Percentiles rank a stretch among this genome's conserved stretches.
phyloP scores from a whole-genome alignment of 225 moss, liverwort and hornwort genomes.

The Rhytidiadelphus loreus region DNA sequence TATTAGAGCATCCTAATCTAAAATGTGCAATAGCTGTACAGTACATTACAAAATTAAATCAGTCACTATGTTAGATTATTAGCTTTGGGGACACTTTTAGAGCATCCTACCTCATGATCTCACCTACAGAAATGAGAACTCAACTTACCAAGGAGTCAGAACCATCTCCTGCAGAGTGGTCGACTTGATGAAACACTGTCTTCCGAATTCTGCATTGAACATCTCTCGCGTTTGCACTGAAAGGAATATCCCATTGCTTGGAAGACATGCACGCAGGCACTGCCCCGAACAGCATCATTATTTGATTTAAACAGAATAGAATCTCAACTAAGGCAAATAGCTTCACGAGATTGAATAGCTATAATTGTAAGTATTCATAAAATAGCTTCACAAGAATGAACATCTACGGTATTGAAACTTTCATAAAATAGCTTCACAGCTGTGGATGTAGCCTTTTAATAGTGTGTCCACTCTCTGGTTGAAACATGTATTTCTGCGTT shows the following conservation, averaged over 20 bases:
- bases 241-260: not conserved
- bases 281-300: conserved; percentile 13
- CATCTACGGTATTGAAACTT: not conserved
- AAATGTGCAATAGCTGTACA: too few relatives aligned
- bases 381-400: not conserved
- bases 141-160: conserved; percentile 3
- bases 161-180: not conserved
- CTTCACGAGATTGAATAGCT: not conserved
- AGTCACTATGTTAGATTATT: not conserved
- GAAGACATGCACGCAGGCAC: conserved; percentile 13
- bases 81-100: not conserved
- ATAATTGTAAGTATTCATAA: not conserved
- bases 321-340: not conserved
- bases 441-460: not conserved
- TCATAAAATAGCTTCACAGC: not conserved
- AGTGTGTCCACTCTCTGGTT: not conserved
- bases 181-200: not conserved
- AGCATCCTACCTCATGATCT: not conserved
- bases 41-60: not conserved
- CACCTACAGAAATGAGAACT: not conserved
- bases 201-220: not conserved
- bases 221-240: not conserved
- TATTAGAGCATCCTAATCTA: not conserved
- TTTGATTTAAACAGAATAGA: not conserved
- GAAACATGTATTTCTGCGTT: not conserved